phyloP scores from a whole-genome alignment of 257 asterid species.

The Apocynum venetum region DNA sequence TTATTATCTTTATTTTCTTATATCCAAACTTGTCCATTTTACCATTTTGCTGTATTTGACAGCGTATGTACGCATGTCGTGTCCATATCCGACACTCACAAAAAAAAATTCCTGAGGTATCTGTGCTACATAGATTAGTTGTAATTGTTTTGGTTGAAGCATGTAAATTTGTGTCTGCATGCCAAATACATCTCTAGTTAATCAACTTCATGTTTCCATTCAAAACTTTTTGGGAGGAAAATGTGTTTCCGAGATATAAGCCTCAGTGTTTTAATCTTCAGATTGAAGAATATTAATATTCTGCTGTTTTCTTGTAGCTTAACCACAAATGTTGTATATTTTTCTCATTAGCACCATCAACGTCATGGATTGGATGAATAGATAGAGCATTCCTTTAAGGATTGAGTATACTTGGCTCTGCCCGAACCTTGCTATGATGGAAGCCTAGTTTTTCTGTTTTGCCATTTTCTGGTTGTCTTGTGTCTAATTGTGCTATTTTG shows the following conservation, averaged over 20 bases:
- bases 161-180: background rate
- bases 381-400: background rate
- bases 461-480: background rate
- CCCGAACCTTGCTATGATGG: background rate
- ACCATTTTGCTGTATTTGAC: no score
- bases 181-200: background rate
- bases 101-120: no score
- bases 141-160: background rate
- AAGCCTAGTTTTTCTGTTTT: background rate
- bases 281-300: background rate
- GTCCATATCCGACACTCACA: no score
- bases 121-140: background rate
- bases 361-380: background rate
- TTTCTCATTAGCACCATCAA: background rate
- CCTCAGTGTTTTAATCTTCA: background rate
- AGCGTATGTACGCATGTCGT: no score
- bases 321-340: background rate
- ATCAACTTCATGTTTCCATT: background rate
- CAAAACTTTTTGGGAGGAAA: background rate
- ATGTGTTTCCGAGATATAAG: background rate
- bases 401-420: background rate
- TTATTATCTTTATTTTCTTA: no score
- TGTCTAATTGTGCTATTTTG: background rate
- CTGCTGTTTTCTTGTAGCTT: background rate
- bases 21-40: no score